A percentile compares a stretch with the other conserved stretches of the same genome.
phyloP scores from a whole-genome alignment of 1,139 yeast genomes.

The Nematodospora anomalae region DNA sequence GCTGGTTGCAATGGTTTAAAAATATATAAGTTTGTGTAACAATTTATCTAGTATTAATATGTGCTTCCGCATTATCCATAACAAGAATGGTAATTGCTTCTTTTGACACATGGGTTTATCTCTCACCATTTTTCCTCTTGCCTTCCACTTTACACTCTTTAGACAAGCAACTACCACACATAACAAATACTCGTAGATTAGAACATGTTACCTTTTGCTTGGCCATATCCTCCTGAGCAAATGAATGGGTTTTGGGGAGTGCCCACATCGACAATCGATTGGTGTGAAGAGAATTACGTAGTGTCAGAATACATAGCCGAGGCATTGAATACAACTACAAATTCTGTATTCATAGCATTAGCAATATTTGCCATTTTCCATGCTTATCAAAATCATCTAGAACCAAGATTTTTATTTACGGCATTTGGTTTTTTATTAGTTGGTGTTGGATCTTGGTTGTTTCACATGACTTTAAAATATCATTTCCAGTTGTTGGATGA shows the following conservation, averaged over 20 bases:
- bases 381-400: slow-evolving; percentile 60
- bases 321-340: slow-evolving; percentile 78
- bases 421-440: slow-evolving; percentile 82
- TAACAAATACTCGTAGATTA: too few species aligned
- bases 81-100: too few species aligned
- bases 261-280: slow-evolving; percentile 78
- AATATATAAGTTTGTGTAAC: background rate
- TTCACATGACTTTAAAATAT: slow-evolving; percentile 91
- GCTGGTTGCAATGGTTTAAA: slow-evolving; percentile 48
- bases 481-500: slow-evolving; percentile 91
- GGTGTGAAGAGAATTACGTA: slow-evolving; percentile 96
- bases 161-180: too few species aligned
- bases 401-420: slow-evolving; percentile 66
- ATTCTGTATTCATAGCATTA: slow-evolving; percentile 63
- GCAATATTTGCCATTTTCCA: slow-evolving; percentile 68
- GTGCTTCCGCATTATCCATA: too few species aligned
- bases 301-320: slow-evolving; percentile 87
- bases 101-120: too few species aligned
- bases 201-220: slow-evolving; percentile 47
- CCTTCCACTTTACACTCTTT: too few species aligned
- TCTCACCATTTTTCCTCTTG: too few species aligned
- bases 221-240: slow-evolving; percentile 47
- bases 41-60: too few species aligned
- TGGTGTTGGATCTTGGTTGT: slow-evolving; percentile 91
- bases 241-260: slow-evolving; percentile 46